Evolutionary conservation across 2,329 filamentous ascomycete species (phyloP), one percentile per base, ranked within the genome.

Genomic region (Lasiodiplodia hormozganensis): DNA sequence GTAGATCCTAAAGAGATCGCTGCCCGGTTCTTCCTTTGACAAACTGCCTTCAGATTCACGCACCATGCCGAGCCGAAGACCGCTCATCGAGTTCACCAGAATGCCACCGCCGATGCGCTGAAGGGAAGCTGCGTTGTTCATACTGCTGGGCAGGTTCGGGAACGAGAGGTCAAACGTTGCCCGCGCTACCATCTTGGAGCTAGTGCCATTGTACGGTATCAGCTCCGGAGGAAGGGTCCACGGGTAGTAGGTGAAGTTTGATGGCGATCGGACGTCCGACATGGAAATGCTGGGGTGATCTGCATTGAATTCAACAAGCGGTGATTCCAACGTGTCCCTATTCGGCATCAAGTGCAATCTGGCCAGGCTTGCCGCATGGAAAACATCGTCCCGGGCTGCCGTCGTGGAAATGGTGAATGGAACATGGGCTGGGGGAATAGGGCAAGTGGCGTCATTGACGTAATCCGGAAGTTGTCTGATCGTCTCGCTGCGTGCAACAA

Each of bases 231-330:
- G 95, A 0, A 99, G 82, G 0, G 96, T 98, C 95, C 95, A 98
- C 0, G 96, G 96, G 75, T 94, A 98, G 74, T 92, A 90, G 0
- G 91, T 95, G 77, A 94, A 90, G 74, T 97, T 97, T 0, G 89
- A 89, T 7, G 87, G 87, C 16, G 89, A 90, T 69, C 76, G 82
- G 67, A 85, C 80, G 75, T 86, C 87, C 8, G 84, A 83, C 34
- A 85, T 72, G 8, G 84, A 85, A 16, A 88, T 84, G 69, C 85
- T 87, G 4, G 87, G 86, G 72, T 86, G 85, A 69, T 84, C 81
- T 28, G 79, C 75, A 11, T 82, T 89, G 80, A 82, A 87, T 75
- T 86, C 82, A 67, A 85, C 76, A 62, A 87, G 78, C 36, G 85
- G 82, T 12, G 85, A 86, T 34, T 92, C 88, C 2, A 87, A 81